Evolutionary conservation across 2,329 filamentous ascomycete genomes (phyloP).

Genomic region (Ilyonectria destructans): DNA sequence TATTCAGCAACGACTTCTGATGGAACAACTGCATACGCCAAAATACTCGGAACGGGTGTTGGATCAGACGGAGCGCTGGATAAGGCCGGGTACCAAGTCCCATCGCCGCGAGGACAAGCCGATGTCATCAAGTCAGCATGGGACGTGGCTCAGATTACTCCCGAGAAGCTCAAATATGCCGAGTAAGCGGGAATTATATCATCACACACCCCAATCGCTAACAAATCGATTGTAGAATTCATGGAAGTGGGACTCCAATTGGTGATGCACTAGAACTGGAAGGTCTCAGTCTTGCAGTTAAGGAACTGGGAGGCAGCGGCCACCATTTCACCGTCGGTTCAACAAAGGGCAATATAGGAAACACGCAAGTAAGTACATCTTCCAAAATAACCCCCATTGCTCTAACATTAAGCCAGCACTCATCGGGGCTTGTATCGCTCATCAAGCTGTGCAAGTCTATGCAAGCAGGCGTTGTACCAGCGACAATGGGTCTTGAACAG

Average conservation of each 20-base stretch:
- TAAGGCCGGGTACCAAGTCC: constrained; percentile 6
- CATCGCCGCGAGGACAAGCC: constrained; percentile 1
- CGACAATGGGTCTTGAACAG: not conserved
- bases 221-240: too few relatives aligned
- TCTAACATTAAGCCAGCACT: not conserved
- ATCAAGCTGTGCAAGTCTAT: constrained; percentile 9
- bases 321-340: not conserved
- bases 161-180: not conserved
- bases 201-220: too few relatives aligned
- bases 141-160: not conserved
- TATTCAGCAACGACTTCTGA: not conserved
- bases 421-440: constrained; percentile 4
- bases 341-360: constrained; percentile 7
- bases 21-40: not conserved
- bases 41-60: not conserved
- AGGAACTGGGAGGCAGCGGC: not conserved
- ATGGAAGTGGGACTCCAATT: too few relatives aligned
- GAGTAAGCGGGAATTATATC: not conserved
- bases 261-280: not conserved
- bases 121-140: constrained; percentile 8
- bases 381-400: too few relatives aligned
- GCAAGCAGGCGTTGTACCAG: not conserved
- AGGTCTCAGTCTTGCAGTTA: not conserved
- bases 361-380: not conserved
- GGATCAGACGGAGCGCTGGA: constrained; percentile 2